Evolutionary conservation across 495 filamentous ascomycete genomes (phyloP).

Genomic region (Neurospora sp.): DNA sequence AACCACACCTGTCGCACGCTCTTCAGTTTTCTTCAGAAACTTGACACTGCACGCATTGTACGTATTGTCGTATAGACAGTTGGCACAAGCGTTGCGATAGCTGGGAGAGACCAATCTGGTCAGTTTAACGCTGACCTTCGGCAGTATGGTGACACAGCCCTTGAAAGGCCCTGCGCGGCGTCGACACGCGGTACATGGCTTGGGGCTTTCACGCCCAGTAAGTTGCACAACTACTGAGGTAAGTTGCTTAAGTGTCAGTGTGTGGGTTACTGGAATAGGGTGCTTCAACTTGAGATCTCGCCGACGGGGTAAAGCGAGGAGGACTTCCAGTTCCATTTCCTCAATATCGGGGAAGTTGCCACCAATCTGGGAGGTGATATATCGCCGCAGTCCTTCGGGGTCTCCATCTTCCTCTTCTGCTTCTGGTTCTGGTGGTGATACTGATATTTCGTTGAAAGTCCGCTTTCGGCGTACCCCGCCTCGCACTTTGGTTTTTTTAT

Average conservation of each 20-base stretch:
- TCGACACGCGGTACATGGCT: constrained; percentile 6
- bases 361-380: neutral
- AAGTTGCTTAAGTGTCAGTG: neutral
- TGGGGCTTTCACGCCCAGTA: neutral
- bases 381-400: neutral
- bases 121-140: neutral
- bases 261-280: neutral
- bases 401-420: neutral
- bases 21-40: neutral
- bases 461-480: neutral
- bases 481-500: neutral
- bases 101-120: neutral
- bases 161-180: neutral
- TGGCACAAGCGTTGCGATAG: constrained; percentile 1
- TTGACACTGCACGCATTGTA: constrained; percentile 3
- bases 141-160: neutral
- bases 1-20: neutral
- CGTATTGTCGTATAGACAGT: neutral
- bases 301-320: neutral
- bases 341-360: neutral
- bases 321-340: neutral
- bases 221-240: constrained; percentile 1
- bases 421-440: neutral
- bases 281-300: neutral
- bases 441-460: neutral